phyloP scores from a whole-genome alignment of 257 asterid species.

The Haberlea rhodopensis region DNA sequence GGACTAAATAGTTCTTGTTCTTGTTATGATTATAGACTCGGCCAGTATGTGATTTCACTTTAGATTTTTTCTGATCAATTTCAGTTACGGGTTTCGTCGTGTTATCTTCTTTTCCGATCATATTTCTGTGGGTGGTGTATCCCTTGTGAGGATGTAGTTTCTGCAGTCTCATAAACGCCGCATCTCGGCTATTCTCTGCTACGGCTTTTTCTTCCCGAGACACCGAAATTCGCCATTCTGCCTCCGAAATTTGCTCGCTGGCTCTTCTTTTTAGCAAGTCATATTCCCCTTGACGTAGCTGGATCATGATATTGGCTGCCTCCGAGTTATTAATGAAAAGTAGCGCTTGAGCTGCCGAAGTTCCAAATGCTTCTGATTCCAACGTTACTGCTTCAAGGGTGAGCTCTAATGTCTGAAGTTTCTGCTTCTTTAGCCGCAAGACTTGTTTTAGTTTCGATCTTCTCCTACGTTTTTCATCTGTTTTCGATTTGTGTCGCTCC shows the following conservation, averaged over 20 bases:
- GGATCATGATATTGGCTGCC: constrained; percentile 24
- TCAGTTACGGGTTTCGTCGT: too few relatives aligned
- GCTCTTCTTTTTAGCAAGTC: constrained; percentile 34
- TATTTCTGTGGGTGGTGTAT: too few relatives aligned
- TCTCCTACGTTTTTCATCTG: constrained; percentile 40
- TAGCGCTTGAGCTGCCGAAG: constrained; percentile 50
- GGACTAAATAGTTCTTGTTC: too few relatives aligned
- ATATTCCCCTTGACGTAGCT: constrained; percentile 44
- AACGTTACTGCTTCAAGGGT: constrained; percentile 40
- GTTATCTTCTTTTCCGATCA: too few relatives aligned
- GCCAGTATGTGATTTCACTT: too few relatives aligned
- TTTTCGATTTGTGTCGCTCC: constrained; percentile 41
- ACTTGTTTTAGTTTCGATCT: constrained; percentile 39
- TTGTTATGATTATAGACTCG: too few relatives aligned
- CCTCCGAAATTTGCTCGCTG: constrained; percentile 35
- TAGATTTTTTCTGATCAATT: too few relatives aligned
- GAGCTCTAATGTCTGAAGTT: constrained; percentile 48
- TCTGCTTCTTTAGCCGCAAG: constrained; percentile 44
- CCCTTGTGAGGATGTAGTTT: neutral
- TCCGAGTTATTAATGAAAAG: constrained; percentile 30
- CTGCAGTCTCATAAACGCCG: constrained; percentile 34
- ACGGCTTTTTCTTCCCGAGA: constrained; percentile 42
- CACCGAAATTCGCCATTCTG: constrained; percentile 39
- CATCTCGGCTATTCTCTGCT: constrained; percentile 46
- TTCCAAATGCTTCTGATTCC: constrained; percentile 47